Evolutionary conservation across 208 protist genomes (phyloP).

Genomic region (Naegleria gruberi): DNA sequence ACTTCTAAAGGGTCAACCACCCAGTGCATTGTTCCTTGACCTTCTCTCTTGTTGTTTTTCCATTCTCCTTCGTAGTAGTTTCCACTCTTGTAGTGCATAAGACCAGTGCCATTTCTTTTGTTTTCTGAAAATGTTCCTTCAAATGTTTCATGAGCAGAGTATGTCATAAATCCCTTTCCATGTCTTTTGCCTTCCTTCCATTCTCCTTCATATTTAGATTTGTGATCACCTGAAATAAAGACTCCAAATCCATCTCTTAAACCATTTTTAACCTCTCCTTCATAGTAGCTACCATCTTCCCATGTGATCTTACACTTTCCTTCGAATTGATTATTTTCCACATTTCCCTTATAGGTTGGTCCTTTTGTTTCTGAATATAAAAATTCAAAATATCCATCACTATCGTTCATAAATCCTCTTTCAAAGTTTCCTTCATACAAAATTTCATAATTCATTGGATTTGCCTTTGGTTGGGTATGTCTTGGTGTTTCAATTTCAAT

Average conservation of each 20-base stretch:
- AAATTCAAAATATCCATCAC: neutral
- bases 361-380: neutral
- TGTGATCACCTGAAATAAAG: neutral
- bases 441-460: conserved; percentile 9
- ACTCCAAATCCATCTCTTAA: conserved; percentile 15
- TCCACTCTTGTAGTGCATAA: conserved; percentile 57
- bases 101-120: conserved; percentile 66
- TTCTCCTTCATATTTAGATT: conserved; percentile 29
- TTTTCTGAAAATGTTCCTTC: conserved; percentile 16
- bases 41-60: neutral
- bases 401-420: conserved; percentile 21
- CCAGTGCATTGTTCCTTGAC: neutral
- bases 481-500: neutral
- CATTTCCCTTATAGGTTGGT: conserved; percentile 11
- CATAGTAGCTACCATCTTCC: conserved; percentile 26
- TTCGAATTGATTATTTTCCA: conserved; percentile 16
- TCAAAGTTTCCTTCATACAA: conserved; percentile 23
- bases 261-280: conserved; percentile 21
- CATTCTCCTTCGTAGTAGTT: neutral
- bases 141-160: conserved; percentile 17
- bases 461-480: neutral
- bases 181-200: conserved; percentile 21
- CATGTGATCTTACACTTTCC: conserved; percentile 23
- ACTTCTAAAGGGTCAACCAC: neutral
- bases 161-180: conserved; percentile 13